phyloP scores from a whole-genome alignment of 73 alveolate species.

The Effrenium voratum region DNA sequence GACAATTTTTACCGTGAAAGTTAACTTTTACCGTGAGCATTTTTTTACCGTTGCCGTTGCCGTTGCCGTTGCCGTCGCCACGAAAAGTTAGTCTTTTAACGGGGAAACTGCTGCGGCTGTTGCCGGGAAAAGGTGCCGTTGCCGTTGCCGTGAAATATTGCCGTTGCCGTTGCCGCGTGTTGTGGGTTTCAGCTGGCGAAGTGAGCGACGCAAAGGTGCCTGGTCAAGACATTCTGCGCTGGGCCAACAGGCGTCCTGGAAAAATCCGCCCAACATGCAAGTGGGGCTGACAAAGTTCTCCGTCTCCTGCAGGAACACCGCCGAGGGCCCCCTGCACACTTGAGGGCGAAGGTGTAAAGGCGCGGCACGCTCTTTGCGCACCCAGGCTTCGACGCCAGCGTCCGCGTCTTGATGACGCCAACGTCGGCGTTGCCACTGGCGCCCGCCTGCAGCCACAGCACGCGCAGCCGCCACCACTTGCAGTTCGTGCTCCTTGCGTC shows the following conservation, averaged over 20 bases:
- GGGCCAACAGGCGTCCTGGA: not conserved
- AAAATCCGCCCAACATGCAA: not conserved
- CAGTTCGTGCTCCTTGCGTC: not conserved
- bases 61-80: too few species aligned
- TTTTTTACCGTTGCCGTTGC: too few species aligned
- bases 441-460: not conserved
- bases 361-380: not conserved
- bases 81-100: too few species aligned
- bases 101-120: too few species aligned
- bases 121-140: too few species aligned
- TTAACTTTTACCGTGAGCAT: too few species aligned
- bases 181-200: not conserved
- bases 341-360: not conserved
- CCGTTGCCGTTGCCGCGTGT: not conserved
- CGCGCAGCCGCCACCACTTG: not conserved
- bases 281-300: not conserved
- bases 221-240: not conserved
- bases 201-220: not conserved
- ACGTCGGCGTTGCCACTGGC: not conserved
- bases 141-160: too few species aligned
- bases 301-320: not conserved
- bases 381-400: not conserved
- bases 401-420: not conserved
- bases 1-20: too few species aligned
- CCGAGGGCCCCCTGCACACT: not conserved